Conservation (phyloP, 768 basidiomycete species). For the Collybia sordida region DNA sequence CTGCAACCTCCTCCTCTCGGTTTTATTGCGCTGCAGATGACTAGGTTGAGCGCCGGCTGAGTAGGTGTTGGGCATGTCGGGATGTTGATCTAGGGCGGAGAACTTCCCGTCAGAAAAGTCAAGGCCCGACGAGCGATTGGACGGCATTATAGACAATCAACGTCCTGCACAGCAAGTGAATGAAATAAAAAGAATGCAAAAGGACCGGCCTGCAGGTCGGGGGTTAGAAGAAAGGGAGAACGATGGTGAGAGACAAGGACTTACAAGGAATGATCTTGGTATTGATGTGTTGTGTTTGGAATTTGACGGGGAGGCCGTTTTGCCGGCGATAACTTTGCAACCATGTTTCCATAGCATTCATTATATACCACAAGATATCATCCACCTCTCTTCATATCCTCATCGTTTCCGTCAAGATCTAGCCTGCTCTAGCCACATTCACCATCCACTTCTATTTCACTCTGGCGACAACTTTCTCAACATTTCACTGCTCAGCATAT, state of each 20-base stretch:
- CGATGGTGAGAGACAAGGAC: conserved; percentile 1
- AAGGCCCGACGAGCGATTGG: conserved; percentile 57
- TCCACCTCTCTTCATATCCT: too few species aligned
- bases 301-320: too few species aligned
- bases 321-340: not conserved
- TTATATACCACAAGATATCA: too few species aligned
- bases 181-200: conserved; percentile 32
- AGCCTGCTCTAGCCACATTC: too few species aligned
- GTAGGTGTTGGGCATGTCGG: conserved; percentile 35
- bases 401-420: too few species aligned
- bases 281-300: too few species aligned
- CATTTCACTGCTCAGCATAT: too few species aligned
- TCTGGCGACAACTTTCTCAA: too few species aligned
- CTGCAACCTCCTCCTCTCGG: conserved; percentile 81
- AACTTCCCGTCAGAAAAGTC: conserved; percentile 64
- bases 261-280: not conserved
- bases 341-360: conserved; percentile 12
- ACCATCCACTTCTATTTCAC: too few species aligned
- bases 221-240: conserved; percentile 8
- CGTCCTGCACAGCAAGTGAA: conserved; percentile 37
- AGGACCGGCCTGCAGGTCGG: conserved; percentile 49
- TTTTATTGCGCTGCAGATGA: conserved; percentile 81
- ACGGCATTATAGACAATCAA: conserved; percentile 28
- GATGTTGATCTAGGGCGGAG: conserved; percentile 51
- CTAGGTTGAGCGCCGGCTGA: conserved; percentile 31